Base-by-base conservation (phyloP, 2,329 filamentous ascomycete genomes). In the Tricladium varicosporioides region DNA sequence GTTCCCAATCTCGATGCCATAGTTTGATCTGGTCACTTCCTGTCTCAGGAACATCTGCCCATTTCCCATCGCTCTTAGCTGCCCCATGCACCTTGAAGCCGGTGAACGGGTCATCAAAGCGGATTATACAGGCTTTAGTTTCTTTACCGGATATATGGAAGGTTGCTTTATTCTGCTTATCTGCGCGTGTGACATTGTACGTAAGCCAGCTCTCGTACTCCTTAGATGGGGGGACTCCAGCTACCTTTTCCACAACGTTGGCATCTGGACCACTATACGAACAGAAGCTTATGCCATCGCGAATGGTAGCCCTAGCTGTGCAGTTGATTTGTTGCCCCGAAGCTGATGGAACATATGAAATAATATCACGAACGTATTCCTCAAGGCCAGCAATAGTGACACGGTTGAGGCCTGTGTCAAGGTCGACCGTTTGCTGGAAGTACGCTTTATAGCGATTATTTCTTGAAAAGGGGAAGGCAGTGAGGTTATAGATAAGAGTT, bases 391-490 rank as follows among this genome's bases (percentile, higher is more conserved):
- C 80, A 8, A 96, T 76, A 33, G 83, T 84, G 43, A 92, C 88
- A 1, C 75, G 77, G 63, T 91, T 91, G 13, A 79, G 75, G n/a
- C 86, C 86, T 3, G 80, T 83, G 63, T 90, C 88, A 9, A 96
- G 80, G 63, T 96, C 83, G 48, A 97, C 78, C 9, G 83, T 82
- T 70, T 99, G 92, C 50, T 89, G 78, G 71, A 97, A 97, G 72
- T 86, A 95, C 48, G 93, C 80, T 73, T 97, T 97, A 72, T 96
- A 84, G 40, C 91, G 83, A 69, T 86, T 89, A 58, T 85, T 80
- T 18, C 82, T 75, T 0, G 91, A 94, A 73, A 97, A 97, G 0
- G 94, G 94, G 72, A 96, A 97, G 1, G 89, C 90, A 2, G 83
- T 75, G 4, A 97, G 81, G 69, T 95, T 96, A 76, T 96, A 97